Evolutionary conservation across 345 rosid species (phyloP), one percentile per base, ranked within the genome.

Genomic region (Murraya paniculata): DNA sequence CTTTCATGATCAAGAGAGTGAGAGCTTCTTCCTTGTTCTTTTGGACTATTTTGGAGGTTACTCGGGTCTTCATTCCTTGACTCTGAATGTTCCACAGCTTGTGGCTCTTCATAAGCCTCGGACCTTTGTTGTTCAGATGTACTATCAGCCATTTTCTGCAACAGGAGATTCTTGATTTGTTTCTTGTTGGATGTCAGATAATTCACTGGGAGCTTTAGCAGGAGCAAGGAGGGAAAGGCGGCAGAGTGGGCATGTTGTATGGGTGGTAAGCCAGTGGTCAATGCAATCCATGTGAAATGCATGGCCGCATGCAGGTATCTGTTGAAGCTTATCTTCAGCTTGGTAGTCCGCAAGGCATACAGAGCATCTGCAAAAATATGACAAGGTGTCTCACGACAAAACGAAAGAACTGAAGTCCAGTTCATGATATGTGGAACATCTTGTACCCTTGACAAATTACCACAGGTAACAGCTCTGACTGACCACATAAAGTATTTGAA

Each of bases 251-350:
- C 98, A 94, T 30, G 97, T 94, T n/a, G 86, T 86, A 72, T 92
- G 96, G 71, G 85, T 90, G 36, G 89, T 78, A 50, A 94, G 97
- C 98, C 98, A 94, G 78, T 85, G 88, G 71, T 94, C 98, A 48
- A 94, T 94, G 83, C 97, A 94, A 64, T 91, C 95, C 97, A 90
- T 89, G 84, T 94, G 98, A 84, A 92, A 94, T 35, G 97, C 85
- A 82, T 92, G 97, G 33, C 94, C 89, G 81, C 98, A 94, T 16
- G 89, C 88, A 0, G 97, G 97, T 27, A 94, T 87, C 72, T 87
- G 94, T 79, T 94, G 98, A 82, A 94, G 97, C 78, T 84, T 90
- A 55, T 93, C 98, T 72, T 91, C 96, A 7, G 93, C 85, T 83
- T 86, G 90, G 82, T 93, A 94, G 76, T 93, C 98, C 30, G 85